These are phyloP conservation scores for Gaultheria prostrata DNA, from an alignment of 148 eudicot species.

Conservation along the genomic window DNA sequence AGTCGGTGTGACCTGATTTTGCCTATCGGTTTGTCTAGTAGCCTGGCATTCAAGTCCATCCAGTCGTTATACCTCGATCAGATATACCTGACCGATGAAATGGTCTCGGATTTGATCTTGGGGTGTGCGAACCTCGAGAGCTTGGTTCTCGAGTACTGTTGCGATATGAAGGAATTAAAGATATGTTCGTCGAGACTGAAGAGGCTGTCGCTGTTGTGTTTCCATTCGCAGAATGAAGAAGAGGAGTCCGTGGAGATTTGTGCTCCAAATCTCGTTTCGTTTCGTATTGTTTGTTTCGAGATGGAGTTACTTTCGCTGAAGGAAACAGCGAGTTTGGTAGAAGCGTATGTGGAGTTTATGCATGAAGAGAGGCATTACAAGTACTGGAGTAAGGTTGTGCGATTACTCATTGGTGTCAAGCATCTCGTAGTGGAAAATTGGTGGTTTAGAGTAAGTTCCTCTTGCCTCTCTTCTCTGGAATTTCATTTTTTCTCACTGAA, in stretches of 20 bases:
- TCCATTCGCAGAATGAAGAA: neutral
- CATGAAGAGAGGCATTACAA: neutral
- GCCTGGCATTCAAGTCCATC: neutral
- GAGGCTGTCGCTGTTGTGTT: neutral
- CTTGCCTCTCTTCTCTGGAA: neutral
- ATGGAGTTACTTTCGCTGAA: neutral
- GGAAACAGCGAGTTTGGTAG: neutral
- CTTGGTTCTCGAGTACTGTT: neutral
- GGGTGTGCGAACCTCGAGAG: neutral
- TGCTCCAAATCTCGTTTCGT: neutral
- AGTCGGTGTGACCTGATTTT: neutral
- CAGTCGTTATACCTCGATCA: neutral
- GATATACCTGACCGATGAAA: neutral
- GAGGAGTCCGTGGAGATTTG: neutral
- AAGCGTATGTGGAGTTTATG: neutral
- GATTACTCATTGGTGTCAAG: conserved; percentile 3
- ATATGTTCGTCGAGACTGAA: neutral
- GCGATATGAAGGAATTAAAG: neutral
- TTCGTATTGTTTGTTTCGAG: neutral
- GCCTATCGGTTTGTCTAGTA: neutral
- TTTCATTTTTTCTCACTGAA: neutral
- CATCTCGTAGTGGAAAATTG: conserved; percentile 5
- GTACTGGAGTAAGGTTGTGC: conserved; percentile 11
- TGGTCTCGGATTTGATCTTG: neutral
- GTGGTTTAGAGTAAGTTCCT: conserved; percentile 1